Base-by-base conservation (phyloP, 75 land plant genomes). In the Selaginella moellendorffii region DNA sequence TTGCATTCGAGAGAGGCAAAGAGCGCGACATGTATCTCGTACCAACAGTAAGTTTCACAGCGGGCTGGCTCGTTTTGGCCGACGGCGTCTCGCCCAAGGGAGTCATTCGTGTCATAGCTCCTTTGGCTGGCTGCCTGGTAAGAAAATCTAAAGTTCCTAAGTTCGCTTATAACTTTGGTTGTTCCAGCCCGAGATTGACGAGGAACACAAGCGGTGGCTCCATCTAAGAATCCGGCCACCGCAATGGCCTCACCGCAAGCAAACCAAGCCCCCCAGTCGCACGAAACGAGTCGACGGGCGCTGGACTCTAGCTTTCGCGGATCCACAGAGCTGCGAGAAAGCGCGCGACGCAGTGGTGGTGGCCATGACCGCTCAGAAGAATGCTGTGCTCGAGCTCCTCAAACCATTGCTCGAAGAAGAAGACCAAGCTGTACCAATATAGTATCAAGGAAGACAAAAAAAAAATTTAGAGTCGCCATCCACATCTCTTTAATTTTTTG, bases 1-100 rank as follows among this genome's bases (percentile, higher is more conserved):
- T 95, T 63, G 87, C 99, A 54, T 95, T 95, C 77, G 96, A 95
- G 73, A 85, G 83, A 66, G 99, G 96, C 0, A 92, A 86, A 68
- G 99, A 95, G 59, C 85, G 96, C 0, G 72, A 78, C 26, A 88
- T 95, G 59, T 64, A 63, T 58, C 77, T 95, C 46, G 31, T 95
- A 53, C 79, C 81, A 24, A 61, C 67, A 53, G 70, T 84, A 18
- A 28, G 42, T 53, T 86, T 80, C 18, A 81, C 74, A n/a, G 61
- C 79, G 66, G 96, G 99, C 1, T 89, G 83, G 80, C 14, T 95
- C 28, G 36, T 89, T 22, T 81, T 95, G 53, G 79, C 75, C 1
- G 99, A 95, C 42, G 91, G 82, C 36, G 71, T 72, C 27, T 75
- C 88, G 9, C 42, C 74, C 1, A 85, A 78, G 29, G 99, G 99